phyloP scores from a whole-genome alignment of 1,139 yeast genomes.

The Yamadazyma epiphylla region DNA sequence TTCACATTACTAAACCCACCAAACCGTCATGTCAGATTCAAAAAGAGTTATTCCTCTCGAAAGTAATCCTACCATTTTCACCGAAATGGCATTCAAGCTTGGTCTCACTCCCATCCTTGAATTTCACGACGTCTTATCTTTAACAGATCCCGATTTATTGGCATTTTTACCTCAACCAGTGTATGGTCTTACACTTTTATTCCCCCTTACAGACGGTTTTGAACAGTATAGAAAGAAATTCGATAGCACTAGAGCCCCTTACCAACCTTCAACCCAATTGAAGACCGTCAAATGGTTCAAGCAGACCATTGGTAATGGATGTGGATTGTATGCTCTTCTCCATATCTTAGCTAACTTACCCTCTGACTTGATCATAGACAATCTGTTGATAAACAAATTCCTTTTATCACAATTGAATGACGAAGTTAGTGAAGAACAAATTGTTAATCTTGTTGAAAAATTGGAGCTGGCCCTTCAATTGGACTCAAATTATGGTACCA shows the following conservation, averaged over 20 bases:
- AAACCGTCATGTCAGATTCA: constrained; percentile 3
- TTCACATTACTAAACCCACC: not conserved
- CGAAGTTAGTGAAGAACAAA: constrained; percentile 28
- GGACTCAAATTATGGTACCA: constrained; percentile 57
- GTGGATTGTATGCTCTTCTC: constrained; percentile 86
- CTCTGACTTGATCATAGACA: constrained; percentile 35
- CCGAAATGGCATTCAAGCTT: constrained; percentile 59
- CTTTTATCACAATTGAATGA: constrained; percentile 14
- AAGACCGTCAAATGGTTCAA: constrained; percentile 59
- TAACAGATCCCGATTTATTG: constrained; percentile 74
- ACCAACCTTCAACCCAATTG: constrained; percentile 14
- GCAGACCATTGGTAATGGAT: constrained; percentile 85
- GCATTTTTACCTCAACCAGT: constrained; percentile 81
- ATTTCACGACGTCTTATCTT: constrained; percentile 80
- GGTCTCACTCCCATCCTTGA: constrained; percentile 62
- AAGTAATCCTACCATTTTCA: constrained; percentile 83
- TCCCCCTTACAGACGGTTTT: constrained; percentile 68
- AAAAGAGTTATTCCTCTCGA: constrained; percentile 75
- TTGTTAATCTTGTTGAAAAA: constrained; percentile 47
- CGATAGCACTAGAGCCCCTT: constrained; percentile 22
- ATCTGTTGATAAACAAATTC: constrained; percentile 29
- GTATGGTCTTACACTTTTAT: constrained; percentile 68
- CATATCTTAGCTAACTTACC: constrained; percentile 72
- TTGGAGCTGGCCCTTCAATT: constrained; percentile 44
- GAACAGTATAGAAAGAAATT: constrained; percentile 44